phyloP scores from a whole-genome alignment of 2,329 filamentous ascomycete species.

The Cadophora malorum region DNA sequence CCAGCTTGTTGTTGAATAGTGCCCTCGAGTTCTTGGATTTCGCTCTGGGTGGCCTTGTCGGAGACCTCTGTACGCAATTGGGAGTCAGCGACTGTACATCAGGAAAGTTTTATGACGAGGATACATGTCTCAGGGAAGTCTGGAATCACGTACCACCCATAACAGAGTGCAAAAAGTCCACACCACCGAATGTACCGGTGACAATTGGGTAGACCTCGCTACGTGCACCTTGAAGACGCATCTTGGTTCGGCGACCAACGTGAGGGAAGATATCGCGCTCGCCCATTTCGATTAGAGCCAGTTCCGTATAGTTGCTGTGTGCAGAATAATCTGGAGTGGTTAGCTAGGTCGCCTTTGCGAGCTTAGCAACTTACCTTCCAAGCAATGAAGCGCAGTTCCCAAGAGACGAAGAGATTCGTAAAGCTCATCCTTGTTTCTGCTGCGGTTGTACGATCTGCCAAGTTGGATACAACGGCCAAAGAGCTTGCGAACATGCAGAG shows the following conservation, averaged over 20 bases:
- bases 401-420: slow-evolving; percentile 86
- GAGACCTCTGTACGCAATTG: too few species aligned
- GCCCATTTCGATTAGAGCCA: slow-evolving; percentile 86
- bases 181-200: slow-evolving; percentile 92
- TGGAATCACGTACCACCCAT: too few species aligned
- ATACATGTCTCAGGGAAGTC: too few species aligned
- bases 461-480: slow-evolving; percentile 78
- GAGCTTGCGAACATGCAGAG: slow-evolving; percentile 75
- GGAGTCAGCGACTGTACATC: too few species aligned
- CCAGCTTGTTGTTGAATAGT: slow-evolving; percentile 71
- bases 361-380: slow-evolving; percentile 59
- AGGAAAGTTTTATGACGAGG: too few species aligned
- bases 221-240: slow-evolving; percentile 72
- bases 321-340: slow-evolving; percentile 74
- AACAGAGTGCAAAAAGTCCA: slow-evolving; percentile 92
- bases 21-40: slow-evolving; percentile 88
- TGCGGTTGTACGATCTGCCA: slow-evolving; percentile 74
- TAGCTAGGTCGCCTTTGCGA: slow-evolving; percentile 39
- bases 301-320: slow-evolving; percentile 91
- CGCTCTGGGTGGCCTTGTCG: slow-evolving; percentile 90
- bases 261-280: slow-evolving; percentile 85
- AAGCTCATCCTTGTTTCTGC: slow-evolving; percentile 75
- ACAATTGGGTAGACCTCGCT: slow-evolving; percentile 78
- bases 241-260: slow-evolving; percentile 75
- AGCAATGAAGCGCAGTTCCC: slow-evolving; percentile 86